These are phyloP conservation scores for Cercophora scortea DNA, from an alignment of 495 filamentous ascomycete genomes.

Conservation along the genomic window DNA sequence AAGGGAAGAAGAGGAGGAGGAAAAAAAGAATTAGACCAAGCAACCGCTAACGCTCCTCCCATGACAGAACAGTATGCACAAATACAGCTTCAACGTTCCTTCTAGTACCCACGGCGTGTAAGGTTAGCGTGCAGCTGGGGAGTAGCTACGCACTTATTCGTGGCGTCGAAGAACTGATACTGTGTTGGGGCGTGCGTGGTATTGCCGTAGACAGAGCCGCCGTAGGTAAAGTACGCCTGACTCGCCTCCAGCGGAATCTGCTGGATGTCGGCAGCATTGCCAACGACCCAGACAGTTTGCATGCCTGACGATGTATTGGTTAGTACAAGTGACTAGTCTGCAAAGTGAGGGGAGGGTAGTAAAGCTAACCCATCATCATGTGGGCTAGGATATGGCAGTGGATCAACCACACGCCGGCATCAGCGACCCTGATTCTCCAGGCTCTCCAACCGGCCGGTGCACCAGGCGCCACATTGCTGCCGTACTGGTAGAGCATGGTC, in stretches of 20 bases:
- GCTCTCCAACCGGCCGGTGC: constrained; percentile 48
- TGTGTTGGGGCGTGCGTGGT: constrained; percentile 29
- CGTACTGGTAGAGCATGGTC: constrained; percentile 46
- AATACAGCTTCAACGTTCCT: background rate
- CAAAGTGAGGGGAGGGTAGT: background rate
- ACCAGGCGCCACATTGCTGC: constrained; percentile 21
- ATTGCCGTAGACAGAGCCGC: constrained; percentile 44
- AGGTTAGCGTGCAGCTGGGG: background rate
- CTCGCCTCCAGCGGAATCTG: constrained; percentile 25
- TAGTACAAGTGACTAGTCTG: background rate
- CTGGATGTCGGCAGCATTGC: constrained; percentile 33
- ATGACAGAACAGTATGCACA: too few relatives aligned
- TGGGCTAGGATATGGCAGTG: constrained; percentile 49
- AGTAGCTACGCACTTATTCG: constrained; percentile 5
- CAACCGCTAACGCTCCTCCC: too few relatives aligned
- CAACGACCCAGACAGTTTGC: constrained; percentile 46
- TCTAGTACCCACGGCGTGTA: background rate
- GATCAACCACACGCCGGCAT: constrained; percentile 55
- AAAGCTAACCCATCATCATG: constrained; percentile 21
- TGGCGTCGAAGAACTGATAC: constrained; percentile 14
- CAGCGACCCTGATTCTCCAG: constrained; percentile 44
- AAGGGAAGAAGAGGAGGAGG: too few relatives aligned
- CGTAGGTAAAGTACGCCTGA: constrained; percentile 40
- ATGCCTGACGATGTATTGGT: constrained; percentile 24
- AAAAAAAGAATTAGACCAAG: too few relatives aligned